Percentiles rank a stretch among this genome's conserved stretches.
phyloP scores from a whole-genome alignment of 179 eudicot species.

The Carnegiea gigantea region DNA sequence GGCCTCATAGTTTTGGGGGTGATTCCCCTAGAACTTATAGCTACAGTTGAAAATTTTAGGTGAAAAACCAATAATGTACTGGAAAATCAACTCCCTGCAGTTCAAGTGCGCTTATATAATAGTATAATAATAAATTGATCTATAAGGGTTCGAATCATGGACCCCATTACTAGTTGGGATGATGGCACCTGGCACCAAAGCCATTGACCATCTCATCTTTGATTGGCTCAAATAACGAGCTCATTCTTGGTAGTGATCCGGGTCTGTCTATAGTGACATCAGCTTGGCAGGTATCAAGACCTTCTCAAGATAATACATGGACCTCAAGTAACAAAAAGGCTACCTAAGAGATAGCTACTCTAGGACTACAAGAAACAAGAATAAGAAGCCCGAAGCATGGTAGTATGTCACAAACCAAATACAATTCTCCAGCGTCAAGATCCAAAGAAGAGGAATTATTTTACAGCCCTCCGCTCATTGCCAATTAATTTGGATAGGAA shows the following conservation, averaged over 20 bases:
- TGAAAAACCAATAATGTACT: neutral
- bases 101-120: neutral
- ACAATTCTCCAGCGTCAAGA: neutral
- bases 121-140: neutral
- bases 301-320: neutral
- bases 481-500: neutral
- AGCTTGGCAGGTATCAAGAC: neutral
- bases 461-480: neutral
- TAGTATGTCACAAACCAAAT: neutral
- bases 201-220: neutral
- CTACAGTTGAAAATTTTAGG: too few species aligned
- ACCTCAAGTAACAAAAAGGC: neutral
- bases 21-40: neutral
- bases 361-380: neutral
- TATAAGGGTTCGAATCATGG: neutral
- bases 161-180: neutral
- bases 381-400: neutral
- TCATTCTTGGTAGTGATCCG: neutral
- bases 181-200: conserved; percentile 2
- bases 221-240: neutral
- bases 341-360: neutral
- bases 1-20: neutral
- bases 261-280: neutral
- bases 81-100: neutral
- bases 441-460: neutral